A percentile compares a stretch with the other conserved stretches of the same genome.
Evolutionary conservation across 352 stramenopile species (phyloP).

Genomic region (Pythium volutum): DNA sequence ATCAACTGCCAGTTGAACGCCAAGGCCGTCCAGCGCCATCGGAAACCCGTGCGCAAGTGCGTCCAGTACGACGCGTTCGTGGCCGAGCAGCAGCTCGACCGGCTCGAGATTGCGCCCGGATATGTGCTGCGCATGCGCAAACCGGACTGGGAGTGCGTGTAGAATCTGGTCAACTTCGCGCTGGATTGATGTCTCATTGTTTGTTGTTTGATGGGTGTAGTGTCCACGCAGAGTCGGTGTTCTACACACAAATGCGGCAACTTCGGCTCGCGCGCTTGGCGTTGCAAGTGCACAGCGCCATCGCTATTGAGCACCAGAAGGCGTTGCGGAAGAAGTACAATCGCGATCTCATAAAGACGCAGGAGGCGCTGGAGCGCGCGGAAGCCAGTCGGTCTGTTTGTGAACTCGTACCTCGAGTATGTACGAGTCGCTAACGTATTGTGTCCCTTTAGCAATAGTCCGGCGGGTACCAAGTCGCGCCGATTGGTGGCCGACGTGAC

Average conservation of each 20-base stretch:
- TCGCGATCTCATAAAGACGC: conserved; percentile 38
- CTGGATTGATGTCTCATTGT: not conserved
- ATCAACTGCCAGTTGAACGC: conserved; percentile 63
- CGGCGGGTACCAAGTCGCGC: not conserved
- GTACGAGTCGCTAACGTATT: too few species aligned
- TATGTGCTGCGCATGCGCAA: conserved; percentile 56
- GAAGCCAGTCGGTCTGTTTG: conserved; percentile 35
- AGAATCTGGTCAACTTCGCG: too few species aligned
- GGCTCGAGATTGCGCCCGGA: conserved; percentile 32
- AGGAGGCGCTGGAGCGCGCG: conserved; percentile 40
- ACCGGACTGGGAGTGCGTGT: conserved; percentile 55
- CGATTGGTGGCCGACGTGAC: conserved; percentile 25
- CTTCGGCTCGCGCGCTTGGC: conserved; percentile 50
- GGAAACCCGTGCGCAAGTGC: conserved; percentile 32
- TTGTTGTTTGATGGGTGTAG: conserved; percentile 15
- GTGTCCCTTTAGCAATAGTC: not conserved
- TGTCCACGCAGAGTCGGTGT: conserved; percentile 35
- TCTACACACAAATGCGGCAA: conserved; percentile 61
- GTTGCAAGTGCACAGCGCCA: conserved; percentile 23
- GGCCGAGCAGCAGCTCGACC: conserved; percentile 37
- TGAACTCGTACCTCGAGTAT: not conserved
- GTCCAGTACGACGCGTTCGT: conserved; percentile 47
- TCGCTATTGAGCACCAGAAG: conserved; percentile 38
- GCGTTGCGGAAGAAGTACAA: conserved; percentile 46
- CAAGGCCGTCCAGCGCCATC: conserved; percentile 18